Conservation (phyloP, 1,284 basidiomycete species). For the Ceratobasidium theobromae region DNA sequence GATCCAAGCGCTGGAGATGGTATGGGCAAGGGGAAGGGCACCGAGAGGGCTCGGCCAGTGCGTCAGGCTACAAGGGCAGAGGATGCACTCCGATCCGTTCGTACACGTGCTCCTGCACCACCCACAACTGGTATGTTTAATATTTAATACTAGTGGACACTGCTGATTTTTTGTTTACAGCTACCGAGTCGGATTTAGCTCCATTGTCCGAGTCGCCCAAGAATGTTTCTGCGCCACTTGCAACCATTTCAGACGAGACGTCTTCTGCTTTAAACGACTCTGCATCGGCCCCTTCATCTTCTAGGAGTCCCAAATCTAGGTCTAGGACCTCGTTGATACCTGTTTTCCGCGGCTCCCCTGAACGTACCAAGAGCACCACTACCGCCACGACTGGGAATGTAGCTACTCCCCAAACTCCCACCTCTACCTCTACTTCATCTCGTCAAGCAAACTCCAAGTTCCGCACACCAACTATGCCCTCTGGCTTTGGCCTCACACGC, state of each 20-base stretch:
- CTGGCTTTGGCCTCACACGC: constrained; percentile 18
- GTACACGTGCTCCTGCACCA: neutral
- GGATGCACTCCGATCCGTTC: constrained; percentile 12
- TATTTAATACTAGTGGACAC: neutral
- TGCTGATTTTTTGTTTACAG: neutral
- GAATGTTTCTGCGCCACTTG: neutral
- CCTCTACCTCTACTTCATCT: neutral
- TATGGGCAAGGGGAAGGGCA: neutral
- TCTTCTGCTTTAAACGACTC: neutral
- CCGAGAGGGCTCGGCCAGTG: constrained; percentile 4
- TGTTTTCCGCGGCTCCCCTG: neutral
- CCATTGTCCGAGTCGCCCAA: constrained; percentile 25
- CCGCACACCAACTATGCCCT: constrained; percentile 10
- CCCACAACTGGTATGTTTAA: neutral
- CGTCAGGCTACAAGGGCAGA: constrained; percentile 26
- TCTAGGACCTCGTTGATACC: neutral
- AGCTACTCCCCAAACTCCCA: neutral
- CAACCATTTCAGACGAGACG: neutral
- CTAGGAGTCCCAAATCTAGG: neutral
- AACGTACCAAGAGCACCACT: neutral
- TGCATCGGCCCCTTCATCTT: neutral
- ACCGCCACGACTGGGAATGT: no score
- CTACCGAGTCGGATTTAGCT: constrained; percentile 12
- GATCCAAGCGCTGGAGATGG: neutral
- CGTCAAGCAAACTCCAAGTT: constrained; percentile 9